phyloP scores from a whole-genome alignment of 2,329 filamentous ascomycete genomes.

The Hypoxylon rubiginosum region DNA sequence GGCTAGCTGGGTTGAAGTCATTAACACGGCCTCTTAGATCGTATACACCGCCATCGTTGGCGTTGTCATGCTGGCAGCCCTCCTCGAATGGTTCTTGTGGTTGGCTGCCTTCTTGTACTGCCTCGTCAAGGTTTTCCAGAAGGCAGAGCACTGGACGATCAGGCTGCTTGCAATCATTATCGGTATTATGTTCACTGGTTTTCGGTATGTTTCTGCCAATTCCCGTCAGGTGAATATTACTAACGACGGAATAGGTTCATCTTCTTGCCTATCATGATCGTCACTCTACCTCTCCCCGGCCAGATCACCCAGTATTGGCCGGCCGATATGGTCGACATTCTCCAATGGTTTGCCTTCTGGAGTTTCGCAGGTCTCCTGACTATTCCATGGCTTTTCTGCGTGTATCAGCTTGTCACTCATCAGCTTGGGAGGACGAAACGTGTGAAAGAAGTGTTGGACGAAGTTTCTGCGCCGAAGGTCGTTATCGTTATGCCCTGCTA shows the following conservation, averaged over 20 bases:
- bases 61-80: conserved; percentile 83
- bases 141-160: conserved; percentile 90
- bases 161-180: conserved; percentile 82
- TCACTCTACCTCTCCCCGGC: conserved; percentile 86
- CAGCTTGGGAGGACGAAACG: conserved; percentile 84
- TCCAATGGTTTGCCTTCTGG: conserved; percentile 98
- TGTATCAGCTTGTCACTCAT: conserved; percentile 91
- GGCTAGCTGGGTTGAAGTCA: neutral
- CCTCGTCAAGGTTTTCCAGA: conserved; percentile 86
- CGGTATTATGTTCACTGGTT: conserved; percentile 76
- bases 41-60: conserved; percentile 87
- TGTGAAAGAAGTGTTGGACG: conserved; percentile 87
- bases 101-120: conserved; percentile 95
- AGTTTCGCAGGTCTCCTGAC: conserved; percentile 87
- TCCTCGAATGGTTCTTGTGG: conserved; percentile 96
- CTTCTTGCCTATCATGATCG: conserved; percentile 94
- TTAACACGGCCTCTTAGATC: conserved; percentile 69
- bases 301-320: conserved; percentile 82
- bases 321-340: conserved; percentile 71
- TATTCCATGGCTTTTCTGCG: conserved; percentile 91
- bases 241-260: conserved; percentile 69
- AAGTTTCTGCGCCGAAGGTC: conserved; percentile 89
- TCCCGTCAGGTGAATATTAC: conserved; percentile 6
- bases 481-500: conserved; percentile 98
- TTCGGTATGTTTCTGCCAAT: conserved; percentile 70